Conservation (phyloP, 2,329 filamentous ascomycete species). For the Bisporella sp. region DNA sequence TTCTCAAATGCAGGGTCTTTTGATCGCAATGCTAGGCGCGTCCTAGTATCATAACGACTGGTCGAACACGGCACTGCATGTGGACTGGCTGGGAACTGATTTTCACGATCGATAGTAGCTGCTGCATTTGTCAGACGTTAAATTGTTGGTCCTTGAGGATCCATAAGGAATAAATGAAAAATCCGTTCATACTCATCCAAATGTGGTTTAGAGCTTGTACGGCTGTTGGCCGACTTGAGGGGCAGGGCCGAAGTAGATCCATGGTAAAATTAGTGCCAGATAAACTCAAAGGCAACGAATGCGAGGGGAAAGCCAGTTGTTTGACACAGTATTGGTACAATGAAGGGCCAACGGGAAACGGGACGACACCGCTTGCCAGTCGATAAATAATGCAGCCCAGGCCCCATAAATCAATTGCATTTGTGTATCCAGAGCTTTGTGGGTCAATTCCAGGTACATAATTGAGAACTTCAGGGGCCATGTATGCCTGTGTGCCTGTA, state of each 20-base stretch:
- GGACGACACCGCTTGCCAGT: conserved; percentile 2
- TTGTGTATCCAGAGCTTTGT: conserved; percentile 3
- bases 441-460: background rate
- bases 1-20: too few species aligned
- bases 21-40: too few species aligned
- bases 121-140: too few species aligned
- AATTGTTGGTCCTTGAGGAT: too few species aligned
- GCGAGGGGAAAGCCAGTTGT: background rate
- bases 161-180: too few species aligned
- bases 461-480: conserved; percentile 11
- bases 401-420: conserved; percentile 17
- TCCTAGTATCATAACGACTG: too few species aligned
- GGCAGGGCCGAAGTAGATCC: background rate
- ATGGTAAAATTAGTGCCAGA: background rate
- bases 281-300: background rate
- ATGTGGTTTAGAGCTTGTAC: conserved; percentile 1
- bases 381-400: conserved; percentile 9
- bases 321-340: conserved; percentile 2
- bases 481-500: conserved; percentile 5
- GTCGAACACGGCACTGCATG: too few species aligned
- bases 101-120: too few species aligned
- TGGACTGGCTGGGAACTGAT: too few species aligned
- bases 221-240: background rate
- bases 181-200: background rate
- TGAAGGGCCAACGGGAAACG: conserved; percentile 6